A percentile compares a stretch with the other conserved stretches of the same genome.
phyloP scores from a whole-genome alignment of 495 filamentous ascomycete genomes.

The Xylaria palmicola region DNA sequence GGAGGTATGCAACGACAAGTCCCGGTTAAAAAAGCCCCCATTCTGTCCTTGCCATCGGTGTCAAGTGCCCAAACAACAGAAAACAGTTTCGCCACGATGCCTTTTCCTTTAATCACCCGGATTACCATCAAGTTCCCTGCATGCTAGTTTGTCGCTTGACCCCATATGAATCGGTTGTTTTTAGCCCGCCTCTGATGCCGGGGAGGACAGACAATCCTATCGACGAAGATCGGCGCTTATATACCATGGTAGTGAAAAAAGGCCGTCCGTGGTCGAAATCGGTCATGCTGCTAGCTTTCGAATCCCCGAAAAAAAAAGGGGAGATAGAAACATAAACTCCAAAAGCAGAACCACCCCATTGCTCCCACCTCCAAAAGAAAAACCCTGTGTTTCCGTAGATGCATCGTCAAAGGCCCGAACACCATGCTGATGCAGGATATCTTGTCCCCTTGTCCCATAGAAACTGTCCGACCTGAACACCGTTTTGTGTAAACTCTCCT shows the following conservation, averaged over 20 bases:
- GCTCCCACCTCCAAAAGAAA: slow-evolving; percentile 18
- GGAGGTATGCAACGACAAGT: slow-evolving; percentile 14
- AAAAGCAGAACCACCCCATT: slow-evolving; percentile 25
- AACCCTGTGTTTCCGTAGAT: slow-evolving; percentile 26
- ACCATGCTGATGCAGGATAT: slow-evolving; percentile 40
- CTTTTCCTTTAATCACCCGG: slow-evolving; percentile 23
- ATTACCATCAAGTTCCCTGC: slow-evolving; percentile 19
- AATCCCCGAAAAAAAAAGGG: slow-evolving; percentile 18
- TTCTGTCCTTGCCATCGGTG: slow-evolving; percentile 1
- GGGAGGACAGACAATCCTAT: neutral
- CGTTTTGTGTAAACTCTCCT: slow-evolving; percentile 14
- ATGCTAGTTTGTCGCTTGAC: slow-evolving; percentile 1
- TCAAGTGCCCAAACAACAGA: slow-evolving; percentile 17
- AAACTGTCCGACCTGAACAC: slow-evolving; percentile 36
- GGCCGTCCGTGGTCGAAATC: slow-evolving; percentile 16
- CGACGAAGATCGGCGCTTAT: neutral
- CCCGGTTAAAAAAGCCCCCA: slow-evolving; percentile 11
- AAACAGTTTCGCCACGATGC: slow-evolving; percentile 24
- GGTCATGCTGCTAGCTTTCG: slow-evolving; percentile 19
- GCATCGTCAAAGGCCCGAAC: slow-evolving; percentile 37
- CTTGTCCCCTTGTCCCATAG: slow-evolving; percentile 24
- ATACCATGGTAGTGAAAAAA: neutral
- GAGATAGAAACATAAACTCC: slow-evolving; percentile 29
- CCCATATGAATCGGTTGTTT: slow-evolving; percentile 3
- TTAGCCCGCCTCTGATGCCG: neutral